Conservation (phyloP, 192 early-diverging fungal species). For the Coemansia erecta region DNA sequence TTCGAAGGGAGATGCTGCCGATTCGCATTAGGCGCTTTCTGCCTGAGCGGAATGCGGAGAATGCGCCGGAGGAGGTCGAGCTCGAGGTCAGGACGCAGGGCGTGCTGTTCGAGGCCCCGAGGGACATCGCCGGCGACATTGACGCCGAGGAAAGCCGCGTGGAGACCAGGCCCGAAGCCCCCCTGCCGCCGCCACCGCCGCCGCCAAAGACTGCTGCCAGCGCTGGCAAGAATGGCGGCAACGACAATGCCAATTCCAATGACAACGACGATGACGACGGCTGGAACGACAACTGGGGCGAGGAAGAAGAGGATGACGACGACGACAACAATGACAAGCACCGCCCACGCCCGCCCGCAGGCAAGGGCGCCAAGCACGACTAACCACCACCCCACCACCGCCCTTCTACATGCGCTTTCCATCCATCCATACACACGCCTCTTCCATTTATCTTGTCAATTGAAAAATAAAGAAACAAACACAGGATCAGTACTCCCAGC, state of each 20-base stretch:
- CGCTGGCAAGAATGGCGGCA: not conserved
- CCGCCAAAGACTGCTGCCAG: slow-evolving; percentile 1
- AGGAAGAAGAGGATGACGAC: slow-evolving; percentile 17
- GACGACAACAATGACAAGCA: too few species aligned
- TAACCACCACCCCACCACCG: too few species aligned
- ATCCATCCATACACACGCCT: too few species aligned
- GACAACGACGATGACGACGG: slow-evolving; percentile 4
- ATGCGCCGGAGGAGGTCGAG: slow-evolving; percentile 33
- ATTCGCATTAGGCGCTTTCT: slow-evolving; percentile 46
- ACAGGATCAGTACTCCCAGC: too few species aligned
- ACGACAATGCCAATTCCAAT: too few species aligned
- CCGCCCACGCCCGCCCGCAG: slow-evolving; percentile 1
- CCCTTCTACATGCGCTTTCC: not conserved
- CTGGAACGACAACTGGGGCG: slow-evolving; percentile 31
- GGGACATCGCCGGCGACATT: not conserved
- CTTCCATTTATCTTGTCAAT: not conserved
- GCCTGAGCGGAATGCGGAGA: slow-evolving; percentile 15
- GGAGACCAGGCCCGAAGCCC: too few species aligned
- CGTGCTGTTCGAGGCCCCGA: slow-evolving; percentile 27
- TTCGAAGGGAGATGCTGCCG: slow-evolving; percentile 48
- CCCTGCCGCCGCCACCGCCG: too few species aligned
- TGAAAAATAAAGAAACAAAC: not conserved
- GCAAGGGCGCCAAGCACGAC: slow-evolving; percentile 31
- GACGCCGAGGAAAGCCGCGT: too few species aligned
- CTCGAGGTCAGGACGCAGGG: slow-evolving; percentile 18